Conservation (phyloP, 2,329 filamentous ascomycete species). For the Beauveria scarabaeidicola region DNA sequence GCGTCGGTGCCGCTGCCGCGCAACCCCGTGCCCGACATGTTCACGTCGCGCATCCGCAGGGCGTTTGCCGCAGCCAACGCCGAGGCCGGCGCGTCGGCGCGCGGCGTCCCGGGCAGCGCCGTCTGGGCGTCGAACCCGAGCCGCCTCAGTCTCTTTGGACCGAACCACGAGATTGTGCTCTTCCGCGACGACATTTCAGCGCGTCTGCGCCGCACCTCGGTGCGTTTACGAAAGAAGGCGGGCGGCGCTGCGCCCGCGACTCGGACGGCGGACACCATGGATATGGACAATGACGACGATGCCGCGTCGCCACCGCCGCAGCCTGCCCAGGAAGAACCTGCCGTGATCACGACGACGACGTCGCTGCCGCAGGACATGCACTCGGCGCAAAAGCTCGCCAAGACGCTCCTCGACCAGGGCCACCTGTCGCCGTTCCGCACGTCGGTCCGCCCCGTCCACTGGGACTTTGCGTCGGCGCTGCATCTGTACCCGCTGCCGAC, state of each 20-base stretch:
- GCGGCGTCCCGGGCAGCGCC: slow-evolving; percentile 44
- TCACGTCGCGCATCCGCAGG: slow-evolving; percentile 77
- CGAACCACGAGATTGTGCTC: slow-evolving; percentile 76
- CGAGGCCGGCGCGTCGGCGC: slow-evolving; percentile 35
- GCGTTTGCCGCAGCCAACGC: slow-evolving; percentile 72
- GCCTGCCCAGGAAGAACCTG: slow-evolving; percentile 10
- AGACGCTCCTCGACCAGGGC: slow-evolving; percentile 85
- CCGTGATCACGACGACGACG: slow-evolving; percentile 12
- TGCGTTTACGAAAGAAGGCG: slow-evolving; percentile 52
- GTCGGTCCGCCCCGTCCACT: slow-evolving; percentile 71
- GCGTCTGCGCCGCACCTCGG: slow-evolving; percentile 65
- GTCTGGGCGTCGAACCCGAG: slow-evolving; percentile 87
- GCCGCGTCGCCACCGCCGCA: neutral
- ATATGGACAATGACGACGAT: slow-evolving; percentile 25
- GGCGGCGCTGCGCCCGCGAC: neutral
- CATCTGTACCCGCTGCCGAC: slow-evolving; percentile 85
- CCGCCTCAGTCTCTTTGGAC: slow-evolving; percentile 75
- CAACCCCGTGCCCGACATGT: slow-evolving; percentile 72
- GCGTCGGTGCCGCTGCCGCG: slow-evolving; percentile 62
- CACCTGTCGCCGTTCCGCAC: slow-evolving; percentile 81
- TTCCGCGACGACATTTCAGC: slow-evolving; percentile 81
- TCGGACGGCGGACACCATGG: slow-evolving; percentile 30
- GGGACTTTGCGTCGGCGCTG: slow-evolving; percentile 73
- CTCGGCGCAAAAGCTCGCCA: slow-evolving; percentile 69
- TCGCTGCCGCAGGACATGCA: slow-evolving; percentile 41